Base-by-base conservation (phyloP, 176 grass and related monocot species). In the Miscanthus lutarioriparius region DNA sequence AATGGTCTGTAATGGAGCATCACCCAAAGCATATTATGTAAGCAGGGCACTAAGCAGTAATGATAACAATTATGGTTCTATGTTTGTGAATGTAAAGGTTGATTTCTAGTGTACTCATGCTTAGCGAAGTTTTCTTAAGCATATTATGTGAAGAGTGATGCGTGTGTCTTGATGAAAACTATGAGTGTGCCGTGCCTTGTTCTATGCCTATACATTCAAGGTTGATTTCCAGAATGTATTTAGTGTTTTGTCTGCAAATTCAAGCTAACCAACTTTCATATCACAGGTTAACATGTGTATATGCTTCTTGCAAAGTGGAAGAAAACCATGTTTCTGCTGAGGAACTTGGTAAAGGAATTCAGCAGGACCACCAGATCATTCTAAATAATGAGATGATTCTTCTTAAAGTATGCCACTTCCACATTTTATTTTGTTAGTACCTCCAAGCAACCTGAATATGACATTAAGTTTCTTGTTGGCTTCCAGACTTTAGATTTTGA, bases 1-100 rank as follows among this genome's bases (percentile, higher is more conserved):
- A 90, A 22, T 95, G 91, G 93, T 98, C 96, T 79, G 89, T 98
- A 64, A 98, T 98, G 96, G 89, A 95, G 64, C 96, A 98, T 90
- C 96, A 98, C 25, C 96, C 96, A 19, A 95, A 98, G 85, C 87
- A 92, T 90, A 98, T 98, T 45, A 98, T 98, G 96, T 98, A 93
- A 95, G 96, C 58, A 25, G 3, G 22, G 9, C 27, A 44, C 40
- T 48, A 38, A 23, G 93, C 47, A 38, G 36, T 75, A 47, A 27
- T 2, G 20, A 17, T 61, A 73, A 67, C 35, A 16, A 36, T 30
- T 59, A 48, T 40, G 48, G 1, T 63, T 78, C 39, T 66, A 27
- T 58, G 23, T 26, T 17, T 82, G 3, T 14, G 44, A 83, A 47
- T 9, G 7, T 25, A 49, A 27, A 56, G 80, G 76, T 85, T 70